Evolutionary conservation across 805 yeast genomes (phyloP), one percentile per base, ranked within the genome.

Genomic region (Wickerhamiella musiphila): DNA sequence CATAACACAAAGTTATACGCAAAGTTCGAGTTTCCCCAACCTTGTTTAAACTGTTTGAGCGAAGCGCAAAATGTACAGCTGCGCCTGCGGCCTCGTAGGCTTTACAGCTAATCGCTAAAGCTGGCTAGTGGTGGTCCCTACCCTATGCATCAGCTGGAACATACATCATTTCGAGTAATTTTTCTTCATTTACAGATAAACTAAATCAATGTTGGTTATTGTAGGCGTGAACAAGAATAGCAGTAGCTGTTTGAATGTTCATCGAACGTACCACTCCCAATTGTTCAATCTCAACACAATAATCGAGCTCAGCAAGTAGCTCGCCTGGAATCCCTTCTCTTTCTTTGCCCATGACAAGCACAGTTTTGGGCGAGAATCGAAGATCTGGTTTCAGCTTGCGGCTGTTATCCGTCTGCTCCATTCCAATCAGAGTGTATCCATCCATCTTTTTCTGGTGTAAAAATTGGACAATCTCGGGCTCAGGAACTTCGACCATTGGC

Each of bases 211-310:
- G 35, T 26, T 45, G 46, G 33, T 44, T 38, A 19, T 46, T 72
- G 46, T 86, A 84, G 0, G 94, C 90, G 53, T 84, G 93, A 5
- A 83, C 94, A 32, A 84, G 70, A 14, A 84, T 83, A 0, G 95
- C 96, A 1, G 95, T 74, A 1, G 95, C 96, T 0, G 95, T 84
- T 56, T 84, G 96, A 39, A 84, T 84, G 48, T 84, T 84, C 96
- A 84, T 84, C 1, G 94, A 83, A 43, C 96, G 64, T 25, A 86
- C 72, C 12, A 84, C 83, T 11, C 96, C 96, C 25, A 71, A 74
- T 50, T 84, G 96, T 48, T 82, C 79, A 44, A 84, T 84, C 47
- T 84, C 94, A 25, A 86, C 70, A 50, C 94, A 84, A 42, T 73
- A 59, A 48, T 84, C 95, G 20, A 86, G 58, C 46, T 78, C 86